Conservation (phyloP, 495 filamentous ascomycete genomes). For the Talaromyces nanjingensis region DNA sequence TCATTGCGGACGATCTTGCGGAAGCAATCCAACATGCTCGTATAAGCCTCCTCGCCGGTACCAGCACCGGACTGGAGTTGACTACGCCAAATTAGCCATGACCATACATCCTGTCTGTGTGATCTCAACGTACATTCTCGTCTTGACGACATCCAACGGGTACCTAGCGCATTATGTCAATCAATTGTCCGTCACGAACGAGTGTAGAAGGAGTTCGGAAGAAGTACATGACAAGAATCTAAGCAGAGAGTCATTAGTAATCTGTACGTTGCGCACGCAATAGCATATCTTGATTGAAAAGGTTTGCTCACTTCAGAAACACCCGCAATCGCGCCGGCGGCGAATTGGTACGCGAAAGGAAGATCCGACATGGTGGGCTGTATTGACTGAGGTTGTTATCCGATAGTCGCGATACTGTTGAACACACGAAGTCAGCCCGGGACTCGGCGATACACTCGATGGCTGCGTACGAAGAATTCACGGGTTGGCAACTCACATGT, state of each 20-base stretch:
- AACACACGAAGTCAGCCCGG: not conserved
- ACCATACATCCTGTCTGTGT: not conserved
- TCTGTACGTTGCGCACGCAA: slow-evolving; percentile 7
- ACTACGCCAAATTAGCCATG: slow-evolving; percentile 34
- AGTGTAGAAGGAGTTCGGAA: not conserved
- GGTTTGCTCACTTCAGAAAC: slow-evolving; percentile 71
- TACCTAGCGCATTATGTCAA: slow-evolving; percentile 55
- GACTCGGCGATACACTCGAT: not conserved
- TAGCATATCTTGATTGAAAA: slow-evolving; percentile 12
- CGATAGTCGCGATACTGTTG: not conserved
- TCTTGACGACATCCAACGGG: slow-evolving; percentile 97
- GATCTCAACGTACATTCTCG: slow-evolving; percentile 66
- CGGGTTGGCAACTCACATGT: not conserved
- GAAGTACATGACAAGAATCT: slow-evolving; percentile 82
- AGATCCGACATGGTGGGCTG: slow-evolving; percentile 34
- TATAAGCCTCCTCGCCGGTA: slow-evolving; percentile 73
- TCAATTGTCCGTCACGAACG: not conserved
- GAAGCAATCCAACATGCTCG: slow-evolving; percentile 96
- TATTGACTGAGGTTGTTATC: slow-evolving; percentile 1
- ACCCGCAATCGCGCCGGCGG: slow-evolving; percentile 82
- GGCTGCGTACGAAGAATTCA: not conserved
- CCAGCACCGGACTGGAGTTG: slow-evolving; percentile 75
- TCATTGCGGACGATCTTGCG: slow-evolving; percentile 91
- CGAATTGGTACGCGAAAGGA: slow-evolving; percentile 81
- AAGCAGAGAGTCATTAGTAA: slow-evolving; percentile 9